phyloP scores from a whole-genome alignment of 2,329 filamentous ascomycete genomes.

The Ophiostoma perfectum region DNA sequence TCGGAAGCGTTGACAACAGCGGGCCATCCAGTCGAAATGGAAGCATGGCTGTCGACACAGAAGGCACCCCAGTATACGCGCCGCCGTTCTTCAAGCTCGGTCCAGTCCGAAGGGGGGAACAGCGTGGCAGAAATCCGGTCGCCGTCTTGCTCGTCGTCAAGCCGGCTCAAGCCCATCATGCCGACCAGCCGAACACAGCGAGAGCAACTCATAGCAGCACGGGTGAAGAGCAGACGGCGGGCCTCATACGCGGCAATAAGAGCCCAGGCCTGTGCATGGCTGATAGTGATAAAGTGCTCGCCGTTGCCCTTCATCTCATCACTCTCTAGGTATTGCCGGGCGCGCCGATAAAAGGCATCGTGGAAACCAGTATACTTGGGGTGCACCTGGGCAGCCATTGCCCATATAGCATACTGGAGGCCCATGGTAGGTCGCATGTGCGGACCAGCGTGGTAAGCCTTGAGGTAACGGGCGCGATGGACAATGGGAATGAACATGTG shows the following conservation, averaged over 20 bases:
- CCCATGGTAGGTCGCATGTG: conserved; percentile 75
- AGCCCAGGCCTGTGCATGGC: conserved; percentile 74
- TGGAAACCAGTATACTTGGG: conserved; percentile 68
- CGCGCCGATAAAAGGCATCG: conserved; percentile 73
- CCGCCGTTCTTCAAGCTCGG: conserved; percentile 68
- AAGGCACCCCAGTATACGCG: conserved; percentile 84
- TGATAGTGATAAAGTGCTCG: conserved; percentile 72
- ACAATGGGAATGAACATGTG: conserved; percentile 71
- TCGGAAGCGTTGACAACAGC: conserved; percentile 71
- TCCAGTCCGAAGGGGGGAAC: conserved; percentile 70
- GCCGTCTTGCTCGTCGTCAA: conserved; percentile 61
- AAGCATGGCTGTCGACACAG: conserved; percentile 75
- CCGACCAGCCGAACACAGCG: conserved; percentile 64
- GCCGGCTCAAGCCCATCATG: conserved; percentile 78
- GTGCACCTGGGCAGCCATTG: conserved; percentile 64
- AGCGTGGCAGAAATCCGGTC: conserved; percentile 62
- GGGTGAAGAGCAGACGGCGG: conserved; percentile 75
- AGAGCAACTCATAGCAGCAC: conserved; percentile 77
- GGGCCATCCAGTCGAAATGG: conserved; percentile 87
- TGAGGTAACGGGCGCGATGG: conserved; percentile 68
- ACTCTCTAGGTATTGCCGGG: conserved; percentile 74
- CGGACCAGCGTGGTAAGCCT: conserved; percentile 65
- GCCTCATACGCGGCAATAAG: conserved; percentile 75
- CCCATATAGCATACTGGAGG: conserved; percentile 83
- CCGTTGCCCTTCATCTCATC: conserved; percentile 84